Evolutionary conservation across 345 rosid genomes (phyloP), one percentile per base, ranked within the genome.

Genomic region (Linum tenue): DNA sequence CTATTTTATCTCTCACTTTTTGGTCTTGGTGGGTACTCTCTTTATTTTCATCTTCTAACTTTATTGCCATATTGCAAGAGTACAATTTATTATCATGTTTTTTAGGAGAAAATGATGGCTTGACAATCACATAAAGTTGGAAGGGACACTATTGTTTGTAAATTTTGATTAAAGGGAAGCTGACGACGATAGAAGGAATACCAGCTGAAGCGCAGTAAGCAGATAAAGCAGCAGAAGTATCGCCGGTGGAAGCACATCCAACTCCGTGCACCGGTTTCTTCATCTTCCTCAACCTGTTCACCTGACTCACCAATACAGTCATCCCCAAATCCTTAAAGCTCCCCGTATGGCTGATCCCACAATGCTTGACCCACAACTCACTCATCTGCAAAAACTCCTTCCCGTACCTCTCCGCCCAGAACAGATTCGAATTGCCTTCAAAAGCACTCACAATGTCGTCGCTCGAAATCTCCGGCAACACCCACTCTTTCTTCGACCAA

Each of bases 401-500:
- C 35, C 97, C 97, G 53, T 77, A 91, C 16, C 88, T 80, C 84
- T 91, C 97, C 0, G 97, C 97, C 97, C 96, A 88, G 72, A 88
- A 91, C 64, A 91, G 74, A 65, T 91, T 91, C 17, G 97, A 88
- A 62, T 91, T 91, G 3, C 97, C 96, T 75, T 91, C 94, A 44
- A 88, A 91, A n/a, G 97, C 97, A 4, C 87, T 82, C 48, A 88
- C 87, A 69, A 91, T 91, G 64, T 91, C 92, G 64, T 91, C 96
- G 38, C 83, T 75, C 68, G 82, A 84, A 60, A 91, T 88, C 82
- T 84, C 91, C 0, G 94, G 96, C 39, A 91, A 78, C 7, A 91
- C 97, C 96, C 94, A 91, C 66, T 91, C 96, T 73, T 89, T 91
- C 77, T 91, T 91, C 73, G 87, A 81, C 98, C 92, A 91, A 14